Conservation (phyloP, 2,329 filamentous ascomycete species). For the Arthroderma sp. region DNA sequence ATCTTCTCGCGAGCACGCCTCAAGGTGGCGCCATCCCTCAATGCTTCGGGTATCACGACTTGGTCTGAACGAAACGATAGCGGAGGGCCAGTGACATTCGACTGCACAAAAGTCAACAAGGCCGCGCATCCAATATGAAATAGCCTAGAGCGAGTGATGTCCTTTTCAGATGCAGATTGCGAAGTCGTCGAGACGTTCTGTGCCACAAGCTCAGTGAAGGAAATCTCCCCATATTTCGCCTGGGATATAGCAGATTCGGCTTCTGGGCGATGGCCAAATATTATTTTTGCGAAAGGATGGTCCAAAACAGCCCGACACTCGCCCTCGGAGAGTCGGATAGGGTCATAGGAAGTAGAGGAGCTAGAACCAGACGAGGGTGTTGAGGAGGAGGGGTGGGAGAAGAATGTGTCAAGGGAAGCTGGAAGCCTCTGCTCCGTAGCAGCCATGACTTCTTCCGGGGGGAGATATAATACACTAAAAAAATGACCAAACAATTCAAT, state of each 20-base stretch:
- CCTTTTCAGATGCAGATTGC: constrained; percentile 6
- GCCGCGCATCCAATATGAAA: constrained; percentile 52
- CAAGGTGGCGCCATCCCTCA: constrained; percentile 29
- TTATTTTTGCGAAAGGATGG: constrained; percentile 23
- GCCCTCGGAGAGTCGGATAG: constrained; percentile 21
- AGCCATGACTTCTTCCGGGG: not conserved
- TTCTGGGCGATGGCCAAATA: constrained; percentile 24
- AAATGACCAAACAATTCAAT: too few relatives aligned
- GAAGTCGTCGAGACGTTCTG: constrained; percentile 19
- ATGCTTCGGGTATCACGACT: constrained; percentile 33
- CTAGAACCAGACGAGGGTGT: constrained; percentile 3
- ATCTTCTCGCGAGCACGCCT: constrained; percentile 43
- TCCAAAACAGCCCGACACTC: constrained; percentile 21
- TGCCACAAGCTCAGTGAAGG: constrained; percentile 26
- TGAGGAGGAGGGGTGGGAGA: constrained; percentile 13
- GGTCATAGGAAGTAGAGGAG: constrained; percentile 17
- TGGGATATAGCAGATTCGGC: constrained; percentile 10
- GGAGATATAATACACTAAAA: too few relatives aligned
- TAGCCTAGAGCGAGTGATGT: constrained; percentile 24
- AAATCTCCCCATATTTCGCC: constrained; percentile 19
- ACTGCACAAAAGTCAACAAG: constrained; percentile 68
- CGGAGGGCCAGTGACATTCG: constrained; percentile 76
- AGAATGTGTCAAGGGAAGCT: constrained; percentile 22
- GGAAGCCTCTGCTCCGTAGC: constrained; percentile 10
- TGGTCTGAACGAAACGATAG: constrained; percentile 45